Evolutionary conservation across 306 rosid genomes (phyloP).

Genomic region (Astragalus glycyphyllos): DNA sequence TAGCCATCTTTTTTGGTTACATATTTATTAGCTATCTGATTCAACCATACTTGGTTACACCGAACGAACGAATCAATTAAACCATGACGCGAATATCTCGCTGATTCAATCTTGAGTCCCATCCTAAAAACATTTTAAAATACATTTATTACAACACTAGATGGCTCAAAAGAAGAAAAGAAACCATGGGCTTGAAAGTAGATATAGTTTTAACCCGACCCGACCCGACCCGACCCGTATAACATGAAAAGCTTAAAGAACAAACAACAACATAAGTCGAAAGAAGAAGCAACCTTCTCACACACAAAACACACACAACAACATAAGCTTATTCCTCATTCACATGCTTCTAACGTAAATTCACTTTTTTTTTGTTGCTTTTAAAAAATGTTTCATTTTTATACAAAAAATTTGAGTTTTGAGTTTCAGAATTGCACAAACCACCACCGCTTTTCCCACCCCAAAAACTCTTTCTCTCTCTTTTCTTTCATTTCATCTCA

Average conservation of each 20-base stretch:
- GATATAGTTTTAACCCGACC: not conserved
- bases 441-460: slow-evolving; percentile 33
- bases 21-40: too few relatives aligned
- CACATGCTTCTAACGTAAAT: not conserved
- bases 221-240: not conserved
- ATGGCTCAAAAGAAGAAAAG: too few relatives aligned
- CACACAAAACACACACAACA: not conserved
- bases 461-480: slow-evolving; percentile 6
- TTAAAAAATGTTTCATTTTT: not conserved
- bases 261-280: not conserved
- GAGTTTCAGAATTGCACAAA: slow-evolving; percentile 37
- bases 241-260: not conserved
- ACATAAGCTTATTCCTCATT: not conserved
- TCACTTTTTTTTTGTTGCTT: slow-evolving; percentile 21
- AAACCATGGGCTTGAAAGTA: not conserved
- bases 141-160: too few relatives aligned
- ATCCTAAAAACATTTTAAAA: too few relatives aligned
- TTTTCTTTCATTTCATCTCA: slow-evolving; percentile 1
- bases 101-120: too few relatives aligned
- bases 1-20: too few relatives aligned
- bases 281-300: not conserved
- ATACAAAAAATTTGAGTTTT: slow-evolving; percentile 12
- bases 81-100: too few relatives aligned
- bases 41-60: too few relatives aligned
- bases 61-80: too few relatives aligned